phyloP scores from a whole-genome alignment of 306 rosid species.

The Pterocarpus macrocarpus region DNA sequence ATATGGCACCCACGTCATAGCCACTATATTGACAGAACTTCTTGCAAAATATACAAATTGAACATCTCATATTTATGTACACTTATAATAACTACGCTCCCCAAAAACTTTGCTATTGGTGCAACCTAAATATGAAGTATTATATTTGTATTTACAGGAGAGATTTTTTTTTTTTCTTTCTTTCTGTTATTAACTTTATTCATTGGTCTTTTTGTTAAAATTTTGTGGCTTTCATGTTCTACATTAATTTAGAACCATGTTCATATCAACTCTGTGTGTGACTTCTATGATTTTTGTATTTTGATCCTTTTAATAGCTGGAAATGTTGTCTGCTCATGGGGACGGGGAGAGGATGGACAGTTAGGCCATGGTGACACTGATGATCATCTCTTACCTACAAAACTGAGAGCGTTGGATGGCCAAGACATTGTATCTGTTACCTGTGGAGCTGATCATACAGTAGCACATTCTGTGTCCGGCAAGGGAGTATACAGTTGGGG shows the following conservation, averaged over 20 bases:
- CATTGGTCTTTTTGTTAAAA: background rate
- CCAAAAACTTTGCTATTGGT: background rate
- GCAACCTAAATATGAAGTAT: too few species aligned
- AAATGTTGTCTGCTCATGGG: slow-evolving; percentile 94
- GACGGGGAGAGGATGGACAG: slow-evolving; percentile 98
- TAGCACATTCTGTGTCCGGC: slow-evolving; percentile 69
- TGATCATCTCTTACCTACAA: slow-evolving; percentile 76
- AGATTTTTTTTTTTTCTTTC: too few species aligned
- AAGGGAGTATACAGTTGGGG: slow-evolving; percentile 89
- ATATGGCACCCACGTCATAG: slow-evolving; percentile 6
- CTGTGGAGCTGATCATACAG: slow-evolving; percentile 97
- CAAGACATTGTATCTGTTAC: slow-evolving; percentile 72
- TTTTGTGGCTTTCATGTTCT: background rate
- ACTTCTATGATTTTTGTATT: slow-evolving; percentile 6
- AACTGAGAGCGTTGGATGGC: slow-evolving; percentile 76
- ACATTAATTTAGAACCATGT: background rate
- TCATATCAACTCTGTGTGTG: slow-evolving; percentile 10
- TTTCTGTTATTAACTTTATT: too few species aligned
- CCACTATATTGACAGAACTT: background rate
- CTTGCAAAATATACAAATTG: background rate
- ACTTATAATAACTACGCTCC: background rate
- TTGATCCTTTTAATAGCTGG: slow-evolving; percentile 64
- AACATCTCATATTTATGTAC: background rate
- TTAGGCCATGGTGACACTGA: slow-evolving; percentile 94
- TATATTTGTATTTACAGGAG: too few species aligned